A percentile compares a stretch with the other conserved stretches of the same genome.
Conservation (phyloP, 305 asterid genomes). For the Ajuga reptans region DNA sequence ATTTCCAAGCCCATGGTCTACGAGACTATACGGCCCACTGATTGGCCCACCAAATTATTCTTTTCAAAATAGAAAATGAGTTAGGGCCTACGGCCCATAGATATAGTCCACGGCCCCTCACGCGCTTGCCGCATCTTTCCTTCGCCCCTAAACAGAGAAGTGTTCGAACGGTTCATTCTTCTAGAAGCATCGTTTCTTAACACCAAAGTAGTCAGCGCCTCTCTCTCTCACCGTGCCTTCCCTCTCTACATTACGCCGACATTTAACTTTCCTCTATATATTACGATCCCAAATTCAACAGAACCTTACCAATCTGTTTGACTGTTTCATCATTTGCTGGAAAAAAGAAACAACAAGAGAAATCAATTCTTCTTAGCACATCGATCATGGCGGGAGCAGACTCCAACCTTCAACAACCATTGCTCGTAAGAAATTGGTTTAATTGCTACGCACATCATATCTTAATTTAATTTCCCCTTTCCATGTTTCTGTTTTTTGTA, state of each 20-base stretch:
- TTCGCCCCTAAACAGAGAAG: background rate
- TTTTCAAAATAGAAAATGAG: too few relatives aligned
- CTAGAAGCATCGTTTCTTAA: conserved; percentile 23
- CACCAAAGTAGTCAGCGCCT: conserved; percentile 19
- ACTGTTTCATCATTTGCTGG: too few relatives aligned
- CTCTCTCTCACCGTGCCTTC: background rate
- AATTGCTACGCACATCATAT: background rate
- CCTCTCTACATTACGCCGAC: background rate
- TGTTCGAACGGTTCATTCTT: background rate
- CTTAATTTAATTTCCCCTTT: background rate
- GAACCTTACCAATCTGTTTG: too few relatives aligned
- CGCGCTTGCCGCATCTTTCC: background rate
- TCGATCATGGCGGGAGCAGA: conserved; percentile 36
- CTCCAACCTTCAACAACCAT: conserved; percentile 29
- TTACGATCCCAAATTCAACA: too few relatives aligned
- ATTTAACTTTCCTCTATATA: background rate
- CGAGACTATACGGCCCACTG: too few relatives aligned
- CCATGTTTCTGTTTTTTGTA: background rate
- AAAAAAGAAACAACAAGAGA: background rate
- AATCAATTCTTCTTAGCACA: background rate
- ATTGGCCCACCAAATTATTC: too few relatives aligned
- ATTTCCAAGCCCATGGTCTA: too few relatives aligned
- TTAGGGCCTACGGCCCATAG: background rate
- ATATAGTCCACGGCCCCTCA: background rate
- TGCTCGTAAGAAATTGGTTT: conserved; percentile 25